A percentile compares a stretch with the other conserved stretches of the same genome.
Evolutionary conservation across 495 filamentous ascomycete genomes (phyloP).

Genomic region (Tuber calosporum): DNA sequence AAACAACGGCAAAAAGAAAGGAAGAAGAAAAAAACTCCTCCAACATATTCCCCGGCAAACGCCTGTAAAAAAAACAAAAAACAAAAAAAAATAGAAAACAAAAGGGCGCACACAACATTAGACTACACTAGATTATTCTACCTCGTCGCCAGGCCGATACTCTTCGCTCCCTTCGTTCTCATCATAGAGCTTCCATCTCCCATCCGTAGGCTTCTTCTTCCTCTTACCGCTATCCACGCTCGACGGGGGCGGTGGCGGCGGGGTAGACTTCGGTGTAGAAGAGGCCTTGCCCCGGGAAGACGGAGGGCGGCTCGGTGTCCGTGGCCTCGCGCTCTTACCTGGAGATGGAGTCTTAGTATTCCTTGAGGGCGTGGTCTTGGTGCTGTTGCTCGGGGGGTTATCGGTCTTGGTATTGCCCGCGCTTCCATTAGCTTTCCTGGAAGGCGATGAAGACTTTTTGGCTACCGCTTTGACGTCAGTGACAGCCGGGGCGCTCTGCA

Average conservation of each 20-base stretch:
- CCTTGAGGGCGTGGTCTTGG: not conserved
- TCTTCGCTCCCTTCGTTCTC: conserved; percentile 23
- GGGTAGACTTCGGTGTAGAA: not conserved
- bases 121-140: not conserved
- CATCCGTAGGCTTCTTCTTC: conserved; percentile 1
- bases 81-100: not conserved
- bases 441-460: not conserved
- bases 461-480: not conserved
- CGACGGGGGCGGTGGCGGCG: not conserved
- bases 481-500: conserved; percentile 7
- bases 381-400: not conserved
- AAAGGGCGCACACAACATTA: not conserved
- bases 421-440: not conserved
- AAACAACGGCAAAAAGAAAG: not conserved
- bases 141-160: conserved; percentile 15
- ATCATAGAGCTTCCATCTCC: conserved; percentile 21
- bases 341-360: not conserved
- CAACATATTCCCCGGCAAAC: not conserved
- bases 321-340: not conserved
- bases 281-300: conserved; percentile 11
- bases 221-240: conserved; percentile 5
- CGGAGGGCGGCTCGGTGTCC: conserved; percentile 13
- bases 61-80: not conserved
- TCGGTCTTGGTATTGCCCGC: not conserved
- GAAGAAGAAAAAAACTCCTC: not conserved